Percentiles rank a stretch among this genome's conserved stretches.
Conservation (phyloP, 257 asterid genomes). For the Nicotiana tomentosiformis region DNA sequence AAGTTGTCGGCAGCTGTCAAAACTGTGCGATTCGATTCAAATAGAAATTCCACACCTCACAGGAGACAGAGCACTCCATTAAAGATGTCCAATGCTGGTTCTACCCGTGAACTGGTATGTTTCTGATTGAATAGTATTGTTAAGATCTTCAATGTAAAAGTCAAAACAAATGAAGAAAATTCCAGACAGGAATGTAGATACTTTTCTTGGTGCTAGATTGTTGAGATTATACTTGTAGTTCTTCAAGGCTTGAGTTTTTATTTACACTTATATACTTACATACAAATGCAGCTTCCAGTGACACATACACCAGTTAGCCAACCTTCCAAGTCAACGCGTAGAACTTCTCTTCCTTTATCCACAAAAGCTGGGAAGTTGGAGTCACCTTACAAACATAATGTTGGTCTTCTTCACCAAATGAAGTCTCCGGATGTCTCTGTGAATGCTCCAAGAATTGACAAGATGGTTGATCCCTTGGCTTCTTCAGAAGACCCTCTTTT, state of each 20-base stretch:
- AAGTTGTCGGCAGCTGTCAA: constrained; percentile 33
- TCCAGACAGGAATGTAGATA: not conserved
- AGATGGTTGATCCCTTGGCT: constrained; percentile 69
- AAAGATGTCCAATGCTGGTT: constrained; percentile 69
- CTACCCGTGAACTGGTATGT: constrained; percentile 91
- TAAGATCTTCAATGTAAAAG: not conserved
- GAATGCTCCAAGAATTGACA: constrained; percentile 89
- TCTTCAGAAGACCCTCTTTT: constrained; percentile 42
- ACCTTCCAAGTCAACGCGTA: constrained; percentile 43
- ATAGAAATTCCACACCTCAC: constrained; percentile 35
- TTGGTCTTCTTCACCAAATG: constrained; percentile 33
- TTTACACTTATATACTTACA: not conserved
- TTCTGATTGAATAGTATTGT: not conserved
- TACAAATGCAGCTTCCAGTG: constrained; percentile 69
- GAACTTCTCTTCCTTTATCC: constrained; percentile 77
- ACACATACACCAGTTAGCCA: constrained; percentile 67
- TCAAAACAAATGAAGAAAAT: not conserved
- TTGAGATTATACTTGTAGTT: not conserved
- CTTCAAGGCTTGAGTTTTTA: not conserved
- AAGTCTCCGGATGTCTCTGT: constrained; percentile 74
- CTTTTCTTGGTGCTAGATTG: not conserved
- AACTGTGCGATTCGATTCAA: constrained; percentile 34
- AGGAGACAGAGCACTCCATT: constrained; percentile 58
- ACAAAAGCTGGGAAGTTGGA: constrained; percentile 24
- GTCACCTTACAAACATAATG: constrained; percentile 33